Conservation (phyloP, 1,284 basidiomycete genomes). For the Ceratobasidium sp. region DNA sequence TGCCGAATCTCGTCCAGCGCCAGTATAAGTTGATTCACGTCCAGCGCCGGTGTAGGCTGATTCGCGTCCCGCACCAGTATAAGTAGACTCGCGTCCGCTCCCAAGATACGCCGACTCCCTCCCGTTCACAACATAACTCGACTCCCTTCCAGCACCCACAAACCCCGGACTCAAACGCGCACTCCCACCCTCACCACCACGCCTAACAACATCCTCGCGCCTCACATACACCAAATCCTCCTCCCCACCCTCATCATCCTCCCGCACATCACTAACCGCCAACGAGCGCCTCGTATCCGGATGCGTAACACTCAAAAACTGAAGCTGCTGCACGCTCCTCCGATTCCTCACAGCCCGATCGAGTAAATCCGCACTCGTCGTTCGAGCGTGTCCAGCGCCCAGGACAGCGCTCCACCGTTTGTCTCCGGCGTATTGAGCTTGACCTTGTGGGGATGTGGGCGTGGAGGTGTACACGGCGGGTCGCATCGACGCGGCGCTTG, state of each 20-base stretch:
- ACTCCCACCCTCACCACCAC: not conserved
- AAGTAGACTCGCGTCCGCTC: conserved; percentile 2
- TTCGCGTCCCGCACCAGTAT: not conserved
- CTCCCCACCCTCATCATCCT: conserved; percentile 1
- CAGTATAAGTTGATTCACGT: conserved; percentile 14
- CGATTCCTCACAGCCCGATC: conserved; percentile 14
- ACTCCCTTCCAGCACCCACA: too few relatives aligned
- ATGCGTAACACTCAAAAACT: conserved; percentile 28
- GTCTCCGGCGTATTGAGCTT: not conserved
- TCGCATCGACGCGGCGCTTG: conserved; percentile 9
- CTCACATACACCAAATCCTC: conserved; percentile 40
- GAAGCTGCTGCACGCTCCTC: conserved; percentile 16
- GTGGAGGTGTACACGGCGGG: conserved; percentile 33
- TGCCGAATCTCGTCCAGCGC: conserved; percentile 3
- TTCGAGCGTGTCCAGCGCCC: conserved; percentile 15
- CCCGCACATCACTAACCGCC: not conserved
- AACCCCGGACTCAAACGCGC: too few relatives aligned
- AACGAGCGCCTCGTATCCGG: conserved; percentile 3
- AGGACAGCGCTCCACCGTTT: not conserved
- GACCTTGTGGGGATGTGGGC: not conserved
- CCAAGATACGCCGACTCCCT: conserved; percentile 9
- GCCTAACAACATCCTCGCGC: conserved; percentile 9
- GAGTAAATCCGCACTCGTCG: conserved; percentile 33
- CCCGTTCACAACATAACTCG: not conserved
- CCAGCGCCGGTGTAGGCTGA: conserved; percentile 1